Base-by-base conservation (phyloP, 1,284 basidiomycete species). In the Naganishia cerealis region DNA sequence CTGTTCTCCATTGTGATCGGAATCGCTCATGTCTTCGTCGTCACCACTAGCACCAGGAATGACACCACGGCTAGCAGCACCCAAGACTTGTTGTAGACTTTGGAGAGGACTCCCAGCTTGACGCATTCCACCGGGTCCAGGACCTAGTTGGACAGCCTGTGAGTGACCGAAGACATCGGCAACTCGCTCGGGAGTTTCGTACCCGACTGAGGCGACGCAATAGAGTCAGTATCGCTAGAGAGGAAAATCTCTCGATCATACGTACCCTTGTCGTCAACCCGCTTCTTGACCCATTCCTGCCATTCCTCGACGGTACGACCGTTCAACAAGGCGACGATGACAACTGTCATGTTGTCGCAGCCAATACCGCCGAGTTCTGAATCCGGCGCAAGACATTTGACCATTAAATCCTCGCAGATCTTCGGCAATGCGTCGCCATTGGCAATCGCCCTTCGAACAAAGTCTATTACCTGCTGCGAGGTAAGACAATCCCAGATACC, bases 401-500 rank as follows among this genome's bases (percentile, higher is more conserved):
- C 90, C 82, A 96, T 96, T 74, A 97, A 87, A 74, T 88, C 86
- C 79, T 97, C 93, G 75, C 89, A 88, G 71, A 98, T 92, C 77
- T 92, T 88, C 33, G 82, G 76, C 15, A 99, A 85, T 65, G 88
- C 85, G 74, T 89, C 90, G 65, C 90, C 89, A 73, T 94, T 85
- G 15, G 92, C 88, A 46, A 98, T 84, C 69, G 90, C 86, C 57
- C 90, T 86, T 54, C 96, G 88, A 39, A 96, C 86, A 73, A 92
- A 89, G 82, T 99, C 91, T 70, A 97, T 85, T 36, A 91, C 93
- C 78, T 97, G 90, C 75, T 99, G 96, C 39, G 92, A 97, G 29
- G 86, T 87, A 52, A 99, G 81, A 77, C 95, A 98, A 79, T 99
- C 96, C 96, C 96, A 99, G 76, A 99, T 99, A 94, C 93, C 94